phyloP scores from a whole-genome alignment of 129 eudicot genomes.

The Centella asiatica region DNA sequence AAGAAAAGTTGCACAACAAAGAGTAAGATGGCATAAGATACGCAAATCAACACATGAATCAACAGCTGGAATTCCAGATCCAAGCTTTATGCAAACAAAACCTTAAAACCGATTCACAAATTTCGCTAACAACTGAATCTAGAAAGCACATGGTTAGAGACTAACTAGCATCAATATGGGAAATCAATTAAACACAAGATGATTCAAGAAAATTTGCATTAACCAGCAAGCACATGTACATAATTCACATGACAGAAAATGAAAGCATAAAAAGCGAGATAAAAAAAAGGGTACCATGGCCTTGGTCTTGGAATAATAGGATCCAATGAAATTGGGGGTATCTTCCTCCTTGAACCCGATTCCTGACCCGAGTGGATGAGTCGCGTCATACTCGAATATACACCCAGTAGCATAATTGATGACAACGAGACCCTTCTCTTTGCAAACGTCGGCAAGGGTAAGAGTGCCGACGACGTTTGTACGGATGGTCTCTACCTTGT shows the following conservation, averaged over 20 bases:
- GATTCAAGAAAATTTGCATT: too few relatives aligned
- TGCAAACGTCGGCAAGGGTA: slow-evolving; percentile 18
- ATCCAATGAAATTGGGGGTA: slow-evolving; percentile 16
- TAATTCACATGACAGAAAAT: neutral
- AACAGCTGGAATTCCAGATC: too few relatives aligned
- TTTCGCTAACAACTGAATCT: too few relatives aligned
- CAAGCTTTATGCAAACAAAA: neutral
- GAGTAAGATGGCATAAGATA: too few relatives aligned
- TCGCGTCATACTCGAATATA: slow-evolving; percentile 16
- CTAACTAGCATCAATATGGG: too few relatives aligned
- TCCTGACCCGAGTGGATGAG: slow-evolving; percentile 15
- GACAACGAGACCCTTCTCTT: slow-evolving; percentile 5
- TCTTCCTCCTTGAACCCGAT: slow-evolving; percentile 19
- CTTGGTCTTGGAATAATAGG: slow-evolving; percentile 22
- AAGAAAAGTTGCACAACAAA: too few relatives aligned
- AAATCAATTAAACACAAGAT: too few relatives aligned
- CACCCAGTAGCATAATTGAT: slow-evolving; percentile 21
- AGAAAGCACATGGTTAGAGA: too few relatives aligned
- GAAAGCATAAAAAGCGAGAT: too few relatives aligned
- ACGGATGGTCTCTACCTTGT: slow-evolving; percentile 22
- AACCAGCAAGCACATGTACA: too few relatives aligned
- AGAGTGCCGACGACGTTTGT: slow-evolving; percentile 18
- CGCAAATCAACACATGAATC: too few relatives aligned
- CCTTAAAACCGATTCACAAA: neutral
- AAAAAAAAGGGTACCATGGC: slow-evolving; percentile 8